Conservation (phyloP, 495 filamentous ascomycete species). For the Hypoxylon subgilvum region DNA sequence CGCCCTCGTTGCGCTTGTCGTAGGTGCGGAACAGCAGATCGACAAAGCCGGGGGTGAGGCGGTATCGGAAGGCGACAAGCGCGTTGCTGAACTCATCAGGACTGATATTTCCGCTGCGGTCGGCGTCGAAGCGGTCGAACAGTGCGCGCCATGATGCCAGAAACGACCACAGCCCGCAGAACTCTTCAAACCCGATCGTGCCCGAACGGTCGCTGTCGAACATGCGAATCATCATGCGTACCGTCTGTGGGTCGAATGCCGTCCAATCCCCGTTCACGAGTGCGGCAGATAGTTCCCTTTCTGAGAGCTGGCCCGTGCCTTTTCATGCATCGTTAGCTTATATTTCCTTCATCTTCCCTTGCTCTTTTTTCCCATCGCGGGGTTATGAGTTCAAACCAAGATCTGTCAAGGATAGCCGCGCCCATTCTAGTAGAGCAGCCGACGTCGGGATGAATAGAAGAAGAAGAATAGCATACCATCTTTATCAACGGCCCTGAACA, state of each 20-base stretch:
- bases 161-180: conserved; percentile 94
- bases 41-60: conserved; percentile 82
- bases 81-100: conserved; percentile 88
- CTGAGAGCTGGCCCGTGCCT: conserved; percentile 81
- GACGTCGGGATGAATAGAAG: too few relatives aligned
- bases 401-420: too few relatives aligned
- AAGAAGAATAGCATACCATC: conserved; percentile 57
- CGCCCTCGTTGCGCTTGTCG: conserved; percentile 64
- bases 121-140: conserved; percentile 94
- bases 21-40: conserved; percentile 74
- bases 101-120: conserved; percentile 84
- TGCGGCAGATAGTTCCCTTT: conserved; percentile 85
- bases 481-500: conserved; percentile 93
- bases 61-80: conserved; percentile 91
- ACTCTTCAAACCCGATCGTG: conserved; percentile 92
- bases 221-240: conserved; percentile 99
- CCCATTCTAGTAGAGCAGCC: too few relatives aligned
- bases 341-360: background rate
- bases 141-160: conserved; percentile 89
- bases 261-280: conserved; percentile 97
- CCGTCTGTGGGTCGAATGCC: conserved; percentile 92
- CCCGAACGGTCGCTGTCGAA: conserved; percentile 90
- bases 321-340: conserved; percentile 25
- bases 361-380: background rate
- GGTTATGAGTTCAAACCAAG: too few relatives aligned